Base-by-base conservation (phyloP, 352 stramenopile genomes). In the Phytophthora ohioensis region DNA sequence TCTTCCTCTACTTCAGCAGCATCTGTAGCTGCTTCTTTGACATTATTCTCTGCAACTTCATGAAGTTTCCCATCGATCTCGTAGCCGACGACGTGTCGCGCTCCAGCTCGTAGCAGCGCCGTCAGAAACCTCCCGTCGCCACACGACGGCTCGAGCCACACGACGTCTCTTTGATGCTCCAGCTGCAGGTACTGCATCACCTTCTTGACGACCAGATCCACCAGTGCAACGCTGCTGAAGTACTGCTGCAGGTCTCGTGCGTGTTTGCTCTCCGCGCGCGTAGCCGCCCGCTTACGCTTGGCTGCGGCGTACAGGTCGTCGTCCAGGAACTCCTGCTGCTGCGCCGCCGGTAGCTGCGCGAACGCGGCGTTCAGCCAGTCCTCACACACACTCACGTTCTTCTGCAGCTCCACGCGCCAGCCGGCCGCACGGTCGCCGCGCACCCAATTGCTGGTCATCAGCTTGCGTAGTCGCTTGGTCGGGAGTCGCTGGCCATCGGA, bases 111-210 rank as follows among this genome's bases (percentile, higher is more conserved):
- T 3, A 85, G n/a, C 2, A 94, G 61, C 7, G 75, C 75, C 1
- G 67, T 46, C 0, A 91, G 57, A 31, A 94, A 81, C 41, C 84
- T 73, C 1, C 85, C 87, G 55, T 92, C 81, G 21, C 87, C 87
- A 58, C 84, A 94, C 27, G 85, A 93, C 10, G 87, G 87, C 56
- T 94, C 87, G 15, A 94, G 75, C 79, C 82, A 93, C 39, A 81
- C 49, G 15, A 82, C 63, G 11, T 71, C 46, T 5, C 71, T 58
- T 5, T 64, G 38, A 1, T 67, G n/a, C n/a, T 55, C 8, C 9
- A 47, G n/a, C 8, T 34, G 8, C 12, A 84, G 43, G 15, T 74
- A 48, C 30, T 59, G 45, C 2, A 69, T 49, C 36, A 89, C 67
- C 35, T 30, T 56, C 21, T 58, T 32, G 7, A 92, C 39, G 17